These are phyloP conservation scores for Debaryomyces coudertii DNA, from an alignment of 1,139 yeast species.

Conservation along the genomic window DNA sequence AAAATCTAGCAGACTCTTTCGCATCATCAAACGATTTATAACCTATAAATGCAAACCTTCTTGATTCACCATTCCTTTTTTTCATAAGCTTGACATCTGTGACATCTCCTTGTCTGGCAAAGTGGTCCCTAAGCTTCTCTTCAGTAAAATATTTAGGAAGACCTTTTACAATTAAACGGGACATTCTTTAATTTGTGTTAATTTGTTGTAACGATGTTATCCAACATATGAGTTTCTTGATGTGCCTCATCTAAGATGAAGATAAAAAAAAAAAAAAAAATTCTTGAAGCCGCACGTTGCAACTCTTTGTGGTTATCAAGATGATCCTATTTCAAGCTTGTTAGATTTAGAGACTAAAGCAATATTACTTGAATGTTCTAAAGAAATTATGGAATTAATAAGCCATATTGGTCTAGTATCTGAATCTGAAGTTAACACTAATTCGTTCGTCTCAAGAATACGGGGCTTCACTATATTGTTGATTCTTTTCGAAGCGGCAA, in stretches of 20 bases:
- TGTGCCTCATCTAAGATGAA: slow-evolving; percentile 10
- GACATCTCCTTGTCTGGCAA: slow-evolving; percentile 62
- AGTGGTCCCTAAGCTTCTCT: slow-evolving; percentile 70
- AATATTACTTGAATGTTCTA: not conserved
- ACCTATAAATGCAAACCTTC: slow-evolving; percentile 94
- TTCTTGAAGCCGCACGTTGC: slow-evolving; percentile 14
- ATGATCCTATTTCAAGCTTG: not conserved
- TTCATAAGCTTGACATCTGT: slow-evolving; percentile 88
- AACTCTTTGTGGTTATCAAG: slow-evolving; percentile 11
- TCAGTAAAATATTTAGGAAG: slow-evolving; percentile 82
- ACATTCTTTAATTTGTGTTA: slow-evolving; percentile 48
- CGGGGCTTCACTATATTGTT: slow-evolving; percentile 24
- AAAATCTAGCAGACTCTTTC: slow-evolving; percentile 71
- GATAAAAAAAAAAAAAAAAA: slow-evolving; percentile 10
- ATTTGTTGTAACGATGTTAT: not conserved
- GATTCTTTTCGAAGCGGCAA: slow-evolving; percentile 18
- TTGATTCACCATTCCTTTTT: slow-evolving; percentile 79
- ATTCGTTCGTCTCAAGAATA: slow-evolving; percentile 15
- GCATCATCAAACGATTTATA: slow-evolving; percentile 76
- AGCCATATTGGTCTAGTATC: slow-evolving; percentile 23
- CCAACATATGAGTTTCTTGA: not conserved
- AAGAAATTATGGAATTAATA: slow-evolving; percentile 25
- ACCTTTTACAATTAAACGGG: slow-evolving; percentile 94
- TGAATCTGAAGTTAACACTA: slow-evolving; percentile 11
- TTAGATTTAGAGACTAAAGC: not conserved